A percentile compares a stretch with the other conserved stretches of the same genome.
phyloP scores from a whole-genome alignment of 1,284 basidiomycete species.

The Bjerkandera adusta region DNA sequence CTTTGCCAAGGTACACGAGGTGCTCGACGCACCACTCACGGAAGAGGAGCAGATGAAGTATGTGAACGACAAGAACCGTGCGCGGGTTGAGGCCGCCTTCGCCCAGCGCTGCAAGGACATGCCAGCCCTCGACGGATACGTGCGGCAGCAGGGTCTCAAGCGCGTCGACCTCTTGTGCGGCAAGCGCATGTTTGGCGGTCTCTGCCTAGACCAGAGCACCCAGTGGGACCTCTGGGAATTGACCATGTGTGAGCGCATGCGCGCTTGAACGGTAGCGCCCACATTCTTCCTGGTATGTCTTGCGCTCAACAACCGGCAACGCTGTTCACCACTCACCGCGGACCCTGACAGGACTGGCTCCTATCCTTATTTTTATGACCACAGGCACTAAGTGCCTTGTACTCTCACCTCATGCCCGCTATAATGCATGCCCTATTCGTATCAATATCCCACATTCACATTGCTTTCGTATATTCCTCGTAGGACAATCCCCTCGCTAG shows the following conservation, averaged over 20 bases:
- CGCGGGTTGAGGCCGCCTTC: conserved; percentile 1
- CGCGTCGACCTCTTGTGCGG: conserved; percentile 3
- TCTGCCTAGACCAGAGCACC: background rate
- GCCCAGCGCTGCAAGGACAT: conserved; percentile 6
- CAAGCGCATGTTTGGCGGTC: conserved; percentile 4
- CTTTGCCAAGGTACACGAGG: conserved; percentile 3
- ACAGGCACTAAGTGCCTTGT: no score
- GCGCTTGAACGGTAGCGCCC: no score
- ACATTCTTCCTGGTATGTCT: no score
- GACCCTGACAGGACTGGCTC: no score
- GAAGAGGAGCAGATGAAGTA: background rate
- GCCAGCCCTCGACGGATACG: conserved; percentile 4
- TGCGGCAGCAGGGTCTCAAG: conserved; percentile 6
- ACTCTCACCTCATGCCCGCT: no score
- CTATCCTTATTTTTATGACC: no score
- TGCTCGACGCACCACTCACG: conserved; percentile 4
- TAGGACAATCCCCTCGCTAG: no score
- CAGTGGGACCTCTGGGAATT: conserved; percentile 6
- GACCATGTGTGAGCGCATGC: conserved; percentile 1
- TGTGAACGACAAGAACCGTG: background rate
- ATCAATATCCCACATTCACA: no score
- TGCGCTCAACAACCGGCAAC: no score
- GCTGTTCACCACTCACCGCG: no score
- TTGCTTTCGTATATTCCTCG: no score
- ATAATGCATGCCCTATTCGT: no score